Evolutionary conservation across 2,329 filamentous ascomycete genomes (phyloP).

Genomic region (Nakataea oryzae): DNA sequence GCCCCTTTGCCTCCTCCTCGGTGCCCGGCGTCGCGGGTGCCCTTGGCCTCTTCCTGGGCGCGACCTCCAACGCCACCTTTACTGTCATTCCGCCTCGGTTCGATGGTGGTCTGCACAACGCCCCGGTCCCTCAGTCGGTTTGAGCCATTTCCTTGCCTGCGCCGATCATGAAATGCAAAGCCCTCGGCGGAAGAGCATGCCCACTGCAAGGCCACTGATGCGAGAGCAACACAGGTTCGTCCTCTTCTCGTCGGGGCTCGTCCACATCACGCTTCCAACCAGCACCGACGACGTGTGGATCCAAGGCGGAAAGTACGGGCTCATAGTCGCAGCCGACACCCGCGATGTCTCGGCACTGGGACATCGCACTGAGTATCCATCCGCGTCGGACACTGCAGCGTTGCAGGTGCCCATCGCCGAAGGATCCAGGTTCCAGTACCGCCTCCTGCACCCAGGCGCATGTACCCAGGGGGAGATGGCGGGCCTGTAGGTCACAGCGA

Average conservation of each 20-base stretch:
- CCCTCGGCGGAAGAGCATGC: no score
- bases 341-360: slow-evolving; percentile 25
- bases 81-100: slow-evolving; percentile 23
- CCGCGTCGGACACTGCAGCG: slow-evolving; percentile 23
- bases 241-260: not conserved
- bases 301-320: slow-evolving; percentile 26
- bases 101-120: slow-evolving; percentile 28
- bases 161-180: no score
- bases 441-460: not conserved
- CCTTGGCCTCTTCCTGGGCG: slow-evolving; percentile 19
- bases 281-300: slow-evolving; percentile 24
- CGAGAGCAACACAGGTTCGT: not conserved
- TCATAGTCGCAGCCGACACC: slow-evolving; percentile 31
- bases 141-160: not conserved
- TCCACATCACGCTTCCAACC: slow-evolving; percentile 26
- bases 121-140: slow-evolving; percentile 29
- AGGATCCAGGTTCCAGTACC: not conserved
- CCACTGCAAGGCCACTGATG: not conserved
- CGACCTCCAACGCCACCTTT: slow-evolving; percentile 20
- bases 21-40: slow-evolving; percentile 22
- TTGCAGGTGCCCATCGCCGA: slow-evolving; percentile 22
- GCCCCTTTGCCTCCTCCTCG: slow-evolving; percentile 19
- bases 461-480: not conserved
- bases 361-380: slow-evolving; percentile 29
- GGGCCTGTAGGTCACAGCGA: not conserved